phyloP scores from a whole-genome alignment of 805 yeast species.

The Kazachstania kunashirensis region DNA sequence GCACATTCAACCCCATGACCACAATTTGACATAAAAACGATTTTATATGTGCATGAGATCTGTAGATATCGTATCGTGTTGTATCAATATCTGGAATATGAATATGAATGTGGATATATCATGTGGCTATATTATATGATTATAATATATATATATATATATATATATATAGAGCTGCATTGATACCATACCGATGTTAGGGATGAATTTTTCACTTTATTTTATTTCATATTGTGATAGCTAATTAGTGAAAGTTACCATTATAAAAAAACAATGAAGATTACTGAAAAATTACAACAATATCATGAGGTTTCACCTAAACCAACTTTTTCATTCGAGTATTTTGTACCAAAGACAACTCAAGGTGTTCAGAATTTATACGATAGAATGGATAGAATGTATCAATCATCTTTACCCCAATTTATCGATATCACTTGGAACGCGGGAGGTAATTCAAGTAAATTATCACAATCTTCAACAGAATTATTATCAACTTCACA shows the following conservation, averaged over 20 bases:
- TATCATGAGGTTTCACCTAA: slow-evolving; percentile 25
- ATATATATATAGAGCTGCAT: no score
- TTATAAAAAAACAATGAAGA: slow-evolving; percentile 26
- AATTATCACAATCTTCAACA: slow-evolving; percentile 64
- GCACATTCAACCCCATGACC: no score
- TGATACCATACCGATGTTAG: no score
- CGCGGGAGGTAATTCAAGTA: slow-evolving; percentile 57
- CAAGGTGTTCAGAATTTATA: slow-evolving; percentile 95
- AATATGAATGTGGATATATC: no score
- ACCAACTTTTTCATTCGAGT: slow-evolving; percentile 90
- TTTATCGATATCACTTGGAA: slow-evolving; percentile 97
- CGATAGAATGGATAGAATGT: slow-evolving; percentile 97
- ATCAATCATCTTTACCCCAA: slow-evolving; percentile 69
- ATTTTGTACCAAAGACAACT: slow-evolving; percentile 92
- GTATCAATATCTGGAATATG: neutral
- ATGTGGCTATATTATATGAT: no score
- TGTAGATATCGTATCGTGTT: no score
- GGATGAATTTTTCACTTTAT: no score
- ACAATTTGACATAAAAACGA: neutral
- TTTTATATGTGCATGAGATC: neutral
- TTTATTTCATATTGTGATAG: no score
- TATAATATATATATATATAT: no score
- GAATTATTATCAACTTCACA: slow-evolving; percentile 90
- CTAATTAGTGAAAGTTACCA: no score
- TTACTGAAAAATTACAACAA: slow-evolving; percentile 32